A percentile compares a stretch with the other conserved stretches of the same genome.
Conservation (phyloP, 2,329 filamentous ascomycete species). For the Magnaporthiopsis incrustans region DNA sequence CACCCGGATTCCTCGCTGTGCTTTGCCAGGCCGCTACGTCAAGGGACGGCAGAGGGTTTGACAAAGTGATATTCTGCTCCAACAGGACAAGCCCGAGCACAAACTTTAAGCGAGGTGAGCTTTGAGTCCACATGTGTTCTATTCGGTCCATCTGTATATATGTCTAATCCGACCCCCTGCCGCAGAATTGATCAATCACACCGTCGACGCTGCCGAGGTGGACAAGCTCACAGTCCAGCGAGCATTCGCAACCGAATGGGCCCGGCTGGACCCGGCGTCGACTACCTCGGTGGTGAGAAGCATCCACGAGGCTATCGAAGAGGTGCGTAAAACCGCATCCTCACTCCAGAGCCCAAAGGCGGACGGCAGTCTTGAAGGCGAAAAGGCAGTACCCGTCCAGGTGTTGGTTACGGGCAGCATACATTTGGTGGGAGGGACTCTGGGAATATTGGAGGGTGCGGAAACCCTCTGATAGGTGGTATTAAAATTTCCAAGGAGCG, state of each 20-base stretch:
- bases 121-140: neutral
- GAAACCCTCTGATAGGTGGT: slow-evolving; percentile 8
- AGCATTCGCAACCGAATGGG: slow-evolving; percentile 43
- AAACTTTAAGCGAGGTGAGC: slow-evolving; percentile 36
- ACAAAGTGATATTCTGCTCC: slow-evolving; percentile 49
- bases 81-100: slow-evolving; percentile 36
- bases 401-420: slow-evolving; percentile 52
- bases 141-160: slow-evolving; percentile 9
- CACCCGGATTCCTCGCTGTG: slow-evolving; percentile 51
- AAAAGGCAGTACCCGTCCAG: slow-evolving; percentile 16
- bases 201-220: slow-evolving; percentile 42
- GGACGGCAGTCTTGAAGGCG: slow-evolving; percentile 8
- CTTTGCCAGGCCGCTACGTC: slow-evolving; percentile 32
- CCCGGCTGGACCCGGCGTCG: slow-evolving; percentile 33
- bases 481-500: too few species aligned
- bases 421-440: slow-evolving; percentile 50
- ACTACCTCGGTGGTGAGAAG: slow-evolving; percentile 39
- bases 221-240: slow-evolving; percentile 42
- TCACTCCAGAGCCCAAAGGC: neutral
- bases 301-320: slow-evolving; percentile 48
- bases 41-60: slow-evolving; percentile 43
- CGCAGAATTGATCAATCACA: slow-evolving; percentile 48
- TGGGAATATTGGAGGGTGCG: slow-evolving; percentile 36
- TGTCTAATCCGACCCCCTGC: neutral
- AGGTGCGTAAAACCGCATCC: slow-evolving; percentile 26